A percentile compares a stretch with the other conserved stretches of the same genome.
These are phyloP conservation scores for Solanum bulbocastanum DNA, from an alignment of 257 asterid genomes.

Conservation along the genomic window DNA sequence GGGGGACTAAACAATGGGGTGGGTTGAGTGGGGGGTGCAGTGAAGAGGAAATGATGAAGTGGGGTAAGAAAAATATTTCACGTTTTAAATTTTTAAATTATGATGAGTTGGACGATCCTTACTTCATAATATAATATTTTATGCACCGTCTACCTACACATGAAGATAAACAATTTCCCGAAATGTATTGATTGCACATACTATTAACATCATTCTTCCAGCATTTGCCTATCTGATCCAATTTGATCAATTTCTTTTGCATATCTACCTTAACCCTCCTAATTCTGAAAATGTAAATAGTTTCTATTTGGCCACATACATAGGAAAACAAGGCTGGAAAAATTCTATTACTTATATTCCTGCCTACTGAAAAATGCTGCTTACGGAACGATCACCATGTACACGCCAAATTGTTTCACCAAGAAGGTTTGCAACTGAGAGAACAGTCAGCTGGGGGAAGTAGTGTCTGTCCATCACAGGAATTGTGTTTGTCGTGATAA, in stretches of 20 bases:
- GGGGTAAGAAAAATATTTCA: neutral
- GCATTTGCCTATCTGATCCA: neutral
- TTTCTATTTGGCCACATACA: neutral
- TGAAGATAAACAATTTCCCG: neutral
- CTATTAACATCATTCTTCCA: neutral
- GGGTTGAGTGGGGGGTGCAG: neutral
- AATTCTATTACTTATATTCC: neutral
- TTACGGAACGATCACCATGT: conserved; percentile 86
- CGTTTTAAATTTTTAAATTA: neutral
- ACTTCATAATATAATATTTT: neutral
- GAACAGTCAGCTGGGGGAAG: conserved; percentile 82
- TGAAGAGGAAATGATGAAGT: too few species aligned
- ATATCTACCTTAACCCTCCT: neutral
- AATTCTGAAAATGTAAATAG: neutral
- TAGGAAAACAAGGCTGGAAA: neutral
- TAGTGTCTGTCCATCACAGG: conserved; percentile 69
- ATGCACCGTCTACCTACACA: neutral
- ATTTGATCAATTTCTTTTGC: neutral
- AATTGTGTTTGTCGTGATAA: conserved; percentile 73
- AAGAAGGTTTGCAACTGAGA: conserved; percentile 83
- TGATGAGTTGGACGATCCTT: neutral
- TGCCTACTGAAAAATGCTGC: conserved; percentile 73
- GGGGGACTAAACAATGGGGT: neutral
- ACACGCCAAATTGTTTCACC: conserved; percentile 97
- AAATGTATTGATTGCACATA: neutral